Percentiles rank a stretch among this genome's conserved stretches.
Evolutionary conservation across 352 stramenopile genomes (phyloP).

Genomic region (Globisporangium mamillatum): DNA sequence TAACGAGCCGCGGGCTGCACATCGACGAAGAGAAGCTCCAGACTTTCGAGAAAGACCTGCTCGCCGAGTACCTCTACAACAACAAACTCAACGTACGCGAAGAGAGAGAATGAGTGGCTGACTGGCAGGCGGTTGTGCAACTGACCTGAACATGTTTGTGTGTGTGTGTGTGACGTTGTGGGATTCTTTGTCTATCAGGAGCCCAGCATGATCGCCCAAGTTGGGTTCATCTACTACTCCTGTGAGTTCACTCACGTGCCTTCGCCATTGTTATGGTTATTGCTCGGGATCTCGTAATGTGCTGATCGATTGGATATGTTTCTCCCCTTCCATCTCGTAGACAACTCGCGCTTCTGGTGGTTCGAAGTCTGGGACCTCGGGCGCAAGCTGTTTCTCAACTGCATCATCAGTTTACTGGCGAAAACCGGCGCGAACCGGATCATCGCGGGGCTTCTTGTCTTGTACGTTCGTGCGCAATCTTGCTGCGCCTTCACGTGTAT

Average conservation of each 20-base stretch:
- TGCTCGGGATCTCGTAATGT: not conserved
- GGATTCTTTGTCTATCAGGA: slow-evolving; percentile 29
- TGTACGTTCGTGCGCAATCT: slow-evolving; percentile 31
- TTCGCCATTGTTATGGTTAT: not conserved
- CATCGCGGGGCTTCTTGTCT: slow-evolving; percentile 62
- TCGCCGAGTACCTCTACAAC: slow-evolving; percentile 54
- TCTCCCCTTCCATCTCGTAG: slow-evolving; percentile 18
- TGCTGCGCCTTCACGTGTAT: not conserved
- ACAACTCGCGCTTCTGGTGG: slow-evolving; percentile 66
- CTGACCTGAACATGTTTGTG: not conserved
- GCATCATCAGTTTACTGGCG: slow-evolving; percentile 54
- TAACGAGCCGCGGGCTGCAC: slow-evolving; percentile 36
- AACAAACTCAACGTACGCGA: slow-evolving; percentile 45
- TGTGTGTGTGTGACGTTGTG: not conserved
- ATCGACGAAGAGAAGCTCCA: slow-evolving; percentile 45
- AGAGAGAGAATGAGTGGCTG: not conserved
- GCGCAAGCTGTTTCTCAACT: slow-evolving; percentile 72
- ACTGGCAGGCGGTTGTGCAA: not conserved
- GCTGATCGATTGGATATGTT: not conserved
- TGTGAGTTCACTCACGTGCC: slow-evolving; percentile 32
- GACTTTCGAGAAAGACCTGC: slow-evolving; percentile 46
- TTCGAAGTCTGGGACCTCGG: slow-evolving; percentile 78
- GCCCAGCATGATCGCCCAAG: slow-evolving; percentile 67
- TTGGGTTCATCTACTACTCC: slow-evolving; percentile 79
- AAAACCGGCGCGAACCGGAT: slow-evolving; percentile 67